Evolutionary conservation across 805 yeast genomes (phyloP), one percentile per base, ranked within the genome.

Genomic region (Yamadazyma sp.): DNA sequence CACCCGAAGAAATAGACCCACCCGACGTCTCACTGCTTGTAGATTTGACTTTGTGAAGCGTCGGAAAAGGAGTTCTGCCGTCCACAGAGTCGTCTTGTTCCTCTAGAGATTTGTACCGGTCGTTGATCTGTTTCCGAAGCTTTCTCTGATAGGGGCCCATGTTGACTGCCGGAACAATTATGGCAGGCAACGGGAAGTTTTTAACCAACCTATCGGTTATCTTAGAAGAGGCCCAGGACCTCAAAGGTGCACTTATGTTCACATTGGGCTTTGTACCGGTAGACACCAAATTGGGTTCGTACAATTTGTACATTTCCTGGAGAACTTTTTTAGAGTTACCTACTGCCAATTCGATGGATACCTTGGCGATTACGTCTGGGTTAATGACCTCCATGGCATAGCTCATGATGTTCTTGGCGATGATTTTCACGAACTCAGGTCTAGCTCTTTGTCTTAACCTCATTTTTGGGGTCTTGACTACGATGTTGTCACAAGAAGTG

Each of bases 121-220:
- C 3, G 13, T 46, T 56, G 42, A 62, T 45, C 52, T 59, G 54
- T 11, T 57, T 59, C 37, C 71, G 70, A 24, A 79, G 50, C 9
- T 59, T 49, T 3, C 46, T 41, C 50, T 80, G 84, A 57, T 75
- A 80, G n/a, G 57, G 45, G 29, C 64, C 64, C 77, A 78, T 70
- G 39, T 79, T 77, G 44, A 65, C 54, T 2, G 84, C 78, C 1
- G 89, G 84, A 0, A 78, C 82, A 33, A 82, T 73, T 16, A 82
- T 69, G n/a, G 79, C 74, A 0, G 90, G 89, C 11, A 81, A 70
- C 3, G 81, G 78, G 47, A 72, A 79, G 49, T 74, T 75, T 50
- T 77, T 79, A 19, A 82, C 83, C 31, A 82, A 63, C 33, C 85
- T 62, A 52, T 81, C 86, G 16, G 84, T 73, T 26, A 83, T 59